Conservation (phyloP, 1,284 basidiomycete genomes). For the Tremellales sp. region DNA sequence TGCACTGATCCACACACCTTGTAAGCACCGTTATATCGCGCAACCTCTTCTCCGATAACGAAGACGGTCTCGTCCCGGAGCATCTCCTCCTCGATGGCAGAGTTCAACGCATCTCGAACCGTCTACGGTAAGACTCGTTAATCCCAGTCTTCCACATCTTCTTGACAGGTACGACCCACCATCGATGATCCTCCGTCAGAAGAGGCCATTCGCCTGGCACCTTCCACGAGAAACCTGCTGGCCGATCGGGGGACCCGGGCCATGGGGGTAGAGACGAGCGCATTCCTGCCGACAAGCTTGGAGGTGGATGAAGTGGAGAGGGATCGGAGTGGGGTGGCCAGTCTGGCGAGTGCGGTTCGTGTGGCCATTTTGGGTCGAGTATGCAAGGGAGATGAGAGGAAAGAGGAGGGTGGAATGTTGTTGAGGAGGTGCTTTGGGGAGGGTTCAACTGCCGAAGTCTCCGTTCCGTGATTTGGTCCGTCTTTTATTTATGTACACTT, state of each 20-base stretch:
- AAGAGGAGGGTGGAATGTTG: conserved; percentile 36
- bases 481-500: too few species aligned
- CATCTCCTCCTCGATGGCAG: conserved; percentile 99
- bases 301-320: conserved; percentile 47
- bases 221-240: conserved; percentile 29
- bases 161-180: conserved; percentile 28
- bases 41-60: conserved; percentile 96
- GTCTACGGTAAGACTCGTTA: conserved; percentile 58
- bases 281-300: conserved; percentile 34
- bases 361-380: conserved; percentile 62
- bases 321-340: conserved; percentile 57
- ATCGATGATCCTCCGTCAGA: conserved; percentile 37
- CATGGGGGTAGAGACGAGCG: conserved; percentile 39
- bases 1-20: conserved; percentile 59
- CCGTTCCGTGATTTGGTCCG: too few species aligned
- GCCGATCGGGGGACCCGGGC: conserved; percentile 36
- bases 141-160: background rate
- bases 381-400: conserved; percentile 4
- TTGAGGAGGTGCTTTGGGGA: too few species aligned
- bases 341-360: conserved; percentile 61
- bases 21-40: conserved; percentile 99
- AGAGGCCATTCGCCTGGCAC: conserved; percentile 29
- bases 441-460: too few species aligned
- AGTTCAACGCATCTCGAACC: conserved; percentile 95
- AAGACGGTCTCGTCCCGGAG: conserved; percentile 91